A percentile compares a stretch with the other conserved stretches of the same genome.
These are phyloP conservation scores for Pisolithus albus DNA, from an alignment of 768 basidiomycete species.

Conservation along the genomic window DNA sequence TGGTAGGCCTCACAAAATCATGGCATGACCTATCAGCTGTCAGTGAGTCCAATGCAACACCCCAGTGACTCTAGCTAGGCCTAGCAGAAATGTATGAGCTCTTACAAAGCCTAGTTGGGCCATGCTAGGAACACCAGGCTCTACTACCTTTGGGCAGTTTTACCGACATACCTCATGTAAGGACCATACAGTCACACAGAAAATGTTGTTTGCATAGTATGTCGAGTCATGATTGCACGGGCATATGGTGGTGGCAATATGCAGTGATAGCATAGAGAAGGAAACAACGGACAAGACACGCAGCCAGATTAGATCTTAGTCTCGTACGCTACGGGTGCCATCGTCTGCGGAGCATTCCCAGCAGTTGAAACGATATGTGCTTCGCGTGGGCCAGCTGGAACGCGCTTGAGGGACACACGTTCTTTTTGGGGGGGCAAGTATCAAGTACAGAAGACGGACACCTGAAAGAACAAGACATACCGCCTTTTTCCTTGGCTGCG, in stretches of 20 bases:
- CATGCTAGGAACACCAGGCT: too few relatives aligned
- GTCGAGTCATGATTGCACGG: conserved; percentile 19
- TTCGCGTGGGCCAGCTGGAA: conserved; percentile 76
- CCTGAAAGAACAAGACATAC: conserved; percentile 38
- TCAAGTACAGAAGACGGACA: neutral
- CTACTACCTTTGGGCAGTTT: too few relatives aligned
- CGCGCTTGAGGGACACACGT: conserved; percentile 77
- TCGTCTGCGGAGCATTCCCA: conserved; percentile 86
- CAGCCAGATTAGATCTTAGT: conserved; percentile 74
- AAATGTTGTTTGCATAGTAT: neutral
- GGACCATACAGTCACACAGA: too few relatives aligned
- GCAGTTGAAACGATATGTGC: conserved; percentile 64
- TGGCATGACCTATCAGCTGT: too few relatives aligned
- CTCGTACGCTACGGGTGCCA: conserved; percentile 91
- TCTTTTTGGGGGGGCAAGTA: conserved; percentile 36
- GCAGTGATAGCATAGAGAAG: conserved; percentile 13
- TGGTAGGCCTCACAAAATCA: too few relatives aligned
- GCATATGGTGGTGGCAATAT: conserved; percentile 11
- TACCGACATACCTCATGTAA: too few relatives aligned
- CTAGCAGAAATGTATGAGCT: too few relatives aligned
- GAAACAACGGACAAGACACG: conserved; percentile 5
- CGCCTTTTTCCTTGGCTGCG: conserved; percentile 87
- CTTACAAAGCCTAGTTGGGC: too few relatives aligned
- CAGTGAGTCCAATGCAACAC: too few relatives aligned
- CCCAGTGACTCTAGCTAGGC: too few relatives aligned